Evolutionary conservation across 257 asterid species (phyloP).

Genomic region (Anisodus tanguticus): DNA sequence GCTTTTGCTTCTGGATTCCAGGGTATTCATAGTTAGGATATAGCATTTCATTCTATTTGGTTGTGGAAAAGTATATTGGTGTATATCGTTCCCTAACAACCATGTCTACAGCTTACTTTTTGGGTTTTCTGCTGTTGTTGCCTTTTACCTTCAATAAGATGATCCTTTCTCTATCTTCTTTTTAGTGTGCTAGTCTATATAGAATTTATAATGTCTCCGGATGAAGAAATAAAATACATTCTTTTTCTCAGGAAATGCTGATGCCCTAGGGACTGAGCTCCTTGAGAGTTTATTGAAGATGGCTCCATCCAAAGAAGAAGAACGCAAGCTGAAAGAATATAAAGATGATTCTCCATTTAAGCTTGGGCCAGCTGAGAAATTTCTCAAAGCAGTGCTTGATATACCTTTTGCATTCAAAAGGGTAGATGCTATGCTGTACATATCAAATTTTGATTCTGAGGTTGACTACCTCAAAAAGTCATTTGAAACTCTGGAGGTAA

Average conservation of each 20-base stretch:
- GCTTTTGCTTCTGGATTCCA: conserved; percentile 21
- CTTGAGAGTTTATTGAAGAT: conserved; percentile 90
- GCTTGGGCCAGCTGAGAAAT: conserved; percentile 89
- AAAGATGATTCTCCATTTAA: conserved; percentile 72
- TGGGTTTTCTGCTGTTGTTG: conserved; percentile 9
- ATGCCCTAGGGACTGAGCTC: conserved; percentile 79
- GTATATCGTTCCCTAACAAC: neutral
- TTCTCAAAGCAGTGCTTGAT: conserved; percentile 78
- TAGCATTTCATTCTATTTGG: neutral
- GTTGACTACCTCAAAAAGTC: conserved; percentile 84
- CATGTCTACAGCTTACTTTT: conserved; percentile 20
- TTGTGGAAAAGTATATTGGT: conserved; percentile 13
- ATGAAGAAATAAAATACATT: conserved; percentile 21
- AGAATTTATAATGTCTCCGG: neutral
- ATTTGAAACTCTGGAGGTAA: conserved; percentile 91
- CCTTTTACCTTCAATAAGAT: neutral
- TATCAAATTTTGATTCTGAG: conserved; percentile 80
- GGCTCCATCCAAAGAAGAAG: conserved; percentile 96
- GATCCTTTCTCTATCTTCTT: neutral
- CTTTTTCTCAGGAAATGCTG: conserved; percentile 71
- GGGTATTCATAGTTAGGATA: neutral
- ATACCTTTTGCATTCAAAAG: conserved; percentile 87
- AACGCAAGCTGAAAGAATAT: conserved; percentile 75
- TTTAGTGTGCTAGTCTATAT: neutral
- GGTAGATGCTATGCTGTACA: conserved; percentile 81